Evolutionary conservation across 2,329 filamentous ascomycete species (phyloP), one percentile per base, ranked within the genome.

Genomic region (Metarhizium humberi): DNA sequence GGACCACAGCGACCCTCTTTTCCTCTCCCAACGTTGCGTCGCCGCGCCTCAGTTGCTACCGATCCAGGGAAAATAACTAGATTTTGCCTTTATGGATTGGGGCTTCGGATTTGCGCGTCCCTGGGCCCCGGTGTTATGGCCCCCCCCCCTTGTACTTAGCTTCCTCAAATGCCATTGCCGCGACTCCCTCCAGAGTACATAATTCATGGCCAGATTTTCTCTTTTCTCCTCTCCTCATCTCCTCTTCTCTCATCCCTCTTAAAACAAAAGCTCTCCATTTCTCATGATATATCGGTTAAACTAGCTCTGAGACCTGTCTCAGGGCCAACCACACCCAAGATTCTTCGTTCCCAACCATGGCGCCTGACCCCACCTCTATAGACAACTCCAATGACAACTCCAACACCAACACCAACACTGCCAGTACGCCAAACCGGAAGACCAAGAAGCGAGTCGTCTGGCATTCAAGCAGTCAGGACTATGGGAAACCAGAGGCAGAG

Each of bases 371-470:
- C 48, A 65, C 59, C 50, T 25, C 25, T 25, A 65, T 61, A 56
- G 66, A 64, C 56, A 68, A 61, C 56, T 61, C 58, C 52, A 61
- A 60, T 29, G 59, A 62, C 18, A 34, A 62, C 36, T 38, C 50
- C 38, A 50, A 50, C 64, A 65, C 60, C 60, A 64, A 55, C 60
- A 42, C 43, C 13, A 43, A 36, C 36, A 54, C 54, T 6, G 38
- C 51, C 18, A 52, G 63, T 54, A 68, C 67, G 38, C 67, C 69
- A 29, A 56, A 60, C 52, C 67, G 63, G 51, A 73, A 63, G 59
- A 68, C 70, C 52, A 74, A 74, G 67, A 74, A 74, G 65, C 66
- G 67, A 47, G 72, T 74, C 14, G 71, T 66, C 51, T 74, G 69
- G 56, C 68, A 69, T 54, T 62, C 67, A 50, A 68, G 63, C 59